phyloP scores from a whole-genome alignment of 805 yeast species.

The Saturnispora galanensis region DNA sequence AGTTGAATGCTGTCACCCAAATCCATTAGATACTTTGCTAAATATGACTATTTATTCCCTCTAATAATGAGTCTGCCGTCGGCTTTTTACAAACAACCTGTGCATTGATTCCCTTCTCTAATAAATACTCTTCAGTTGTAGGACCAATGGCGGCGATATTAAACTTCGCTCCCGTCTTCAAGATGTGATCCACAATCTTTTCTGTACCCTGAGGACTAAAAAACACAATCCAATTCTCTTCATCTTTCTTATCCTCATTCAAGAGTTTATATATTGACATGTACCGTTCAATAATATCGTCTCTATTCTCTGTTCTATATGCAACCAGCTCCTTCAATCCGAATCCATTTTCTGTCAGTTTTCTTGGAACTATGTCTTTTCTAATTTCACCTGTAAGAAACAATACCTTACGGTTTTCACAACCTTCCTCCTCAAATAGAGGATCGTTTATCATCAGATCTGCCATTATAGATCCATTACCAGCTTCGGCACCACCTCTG shows the following conservation, averaged over 20 bases:
- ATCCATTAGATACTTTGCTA: slow-evolving; percentile 32
- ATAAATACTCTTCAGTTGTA: slow-evolving; percentile 64
- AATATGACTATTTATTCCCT: slow-evolving; percentile 23
- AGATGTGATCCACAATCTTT: slow-evolving; percentile 39
- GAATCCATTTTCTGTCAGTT: slow-evolving; percentile 35
- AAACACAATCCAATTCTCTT: slow-evolving; percentile 63
- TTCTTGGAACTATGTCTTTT: slow-evolving; percentile 69
- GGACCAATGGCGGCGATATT: slow-evolving; percentile 85
- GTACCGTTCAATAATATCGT: slow-evolving; percentile 31
- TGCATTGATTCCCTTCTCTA: slow-evolving; percentile 43
- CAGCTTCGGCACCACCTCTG: slow-evolving; percentile 66
- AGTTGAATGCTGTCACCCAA: slow-evolving; percentile 50
- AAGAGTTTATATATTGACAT: not conserved
- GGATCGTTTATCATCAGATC: slow-evolving; percentile 43
- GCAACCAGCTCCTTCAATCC: slow-evolving; percentile 50
- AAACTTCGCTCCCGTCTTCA: slow-evolving; percentile 13
- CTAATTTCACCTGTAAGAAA: slow-evolving; percentile 84
- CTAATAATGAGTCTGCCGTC: slow-evolving; percentile 47
- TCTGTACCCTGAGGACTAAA: slow-evolving; percentile 89
- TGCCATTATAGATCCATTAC: slow-evolving; percentile 68
- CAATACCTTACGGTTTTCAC: slow-evolving; percentile 31
- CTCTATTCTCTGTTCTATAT: slow-evolving; percentile 52
- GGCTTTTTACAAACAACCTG: slow-evolving; percentile 65
- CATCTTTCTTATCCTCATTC: slow-evolving; percentile 2
- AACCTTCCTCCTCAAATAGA: slow-evolving; percentile 11